phyloP scores from a whole-genome alignment of 176 grass and related monocot genomes.

The Elymus sibiricus region DNA sequence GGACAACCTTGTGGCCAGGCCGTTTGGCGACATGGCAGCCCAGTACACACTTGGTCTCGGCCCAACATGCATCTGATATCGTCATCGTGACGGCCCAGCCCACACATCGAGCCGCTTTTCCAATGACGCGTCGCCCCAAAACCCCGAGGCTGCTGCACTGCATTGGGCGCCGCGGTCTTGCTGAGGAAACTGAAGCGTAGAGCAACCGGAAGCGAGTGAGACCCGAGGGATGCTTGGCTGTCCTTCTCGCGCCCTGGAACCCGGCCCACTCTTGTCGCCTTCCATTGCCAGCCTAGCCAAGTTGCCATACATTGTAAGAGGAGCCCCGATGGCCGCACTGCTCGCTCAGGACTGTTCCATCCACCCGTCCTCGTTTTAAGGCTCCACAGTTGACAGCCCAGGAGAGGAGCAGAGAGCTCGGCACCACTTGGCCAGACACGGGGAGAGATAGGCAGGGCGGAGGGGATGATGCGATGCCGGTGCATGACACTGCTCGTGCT shows the following conservation, averaged over 20 bases:
- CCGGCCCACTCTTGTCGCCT: neutral
- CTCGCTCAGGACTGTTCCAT: neutral
- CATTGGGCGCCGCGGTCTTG: neutral
- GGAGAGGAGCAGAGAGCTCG: neutral
- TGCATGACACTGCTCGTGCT: constrained; percentile 3
- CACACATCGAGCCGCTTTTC: too few relatives aligned
- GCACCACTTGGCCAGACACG: neutral
- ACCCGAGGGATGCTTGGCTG: neutral
- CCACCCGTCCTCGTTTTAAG: neutral
- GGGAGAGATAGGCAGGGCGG: neutral
- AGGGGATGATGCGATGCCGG: neutral
- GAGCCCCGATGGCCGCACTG: neutral
- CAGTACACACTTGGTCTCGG: too few relatives aligned
- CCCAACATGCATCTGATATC: too few relatives aligned
- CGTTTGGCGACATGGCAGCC: too few relatives aligned
- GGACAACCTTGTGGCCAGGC: too few relatives aligned
- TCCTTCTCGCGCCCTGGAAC: neutral
- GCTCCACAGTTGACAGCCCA: neutral
- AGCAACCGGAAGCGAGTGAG: neutral
- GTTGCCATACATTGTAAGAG: neutral
- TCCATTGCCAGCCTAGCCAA: neutral
- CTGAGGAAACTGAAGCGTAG: neutral
- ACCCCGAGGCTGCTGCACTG: neutral
- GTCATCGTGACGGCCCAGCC: too few relatives aligned
- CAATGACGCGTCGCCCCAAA: too few relatives aligned